Conservation (phyloP, 306 rosid species). For the Cyamopsis tetragonoloba region DNA sequence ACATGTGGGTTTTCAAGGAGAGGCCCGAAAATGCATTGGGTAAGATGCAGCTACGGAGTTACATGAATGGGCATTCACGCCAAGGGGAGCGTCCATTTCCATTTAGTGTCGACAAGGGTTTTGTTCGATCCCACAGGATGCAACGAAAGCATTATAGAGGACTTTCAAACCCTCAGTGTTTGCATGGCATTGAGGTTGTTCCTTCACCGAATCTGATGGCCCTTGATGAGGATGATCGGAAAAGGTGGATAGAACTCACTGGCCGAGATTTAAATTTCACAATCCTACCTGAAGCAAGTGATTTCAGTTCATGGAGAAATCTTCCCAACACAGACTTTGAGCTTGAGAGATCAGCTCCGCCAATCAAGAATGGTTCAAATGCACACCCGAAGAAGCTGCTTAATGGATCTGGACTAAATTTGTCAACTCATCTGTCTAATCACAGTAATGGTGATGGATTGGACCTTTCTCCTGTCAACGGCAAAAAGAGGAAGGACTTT, state of each 20-base stretch:
- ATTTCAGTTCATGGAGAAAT: conserved; percentile 87
- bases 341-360: conserved; percentile 68
- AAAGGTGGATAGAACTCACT: conserved; percentile 85
- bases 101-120: conserved; percentile 78
- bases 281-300: conserved; percentile 80
- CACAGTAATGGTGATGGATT: conserved; percentile 56
- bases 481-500: conserved; percentile 69
- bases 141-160: conserved; percentile 92
- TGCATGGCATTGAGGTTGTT: conserved; percentile 81
- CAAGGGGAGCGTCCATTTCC: conserved; percentile 95
- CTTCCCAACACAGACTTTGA: conserved; percentile 79
- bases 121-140: conserved; percentile 93
- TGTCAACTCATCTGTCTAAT: conserved; percentile 56
- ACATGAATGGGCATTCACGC: conserved; percentile 98
- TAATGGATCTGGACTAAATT: conserved; percentile 68
- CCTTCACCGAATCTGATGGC: conserved; percentile 55
- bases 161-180: conserved; percentile 90
- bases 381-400: conserved; percentile 71
- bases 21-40: conserved; percentile 92
- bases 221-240: conserved; percentile 69
- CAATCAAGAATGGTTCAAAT: conserved; percentile 49
- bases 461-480: conserved; percentile 67
- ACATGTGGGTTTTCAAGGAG: conserved; percentile 99
- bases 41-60: conserved; percentile 97
- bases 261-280: conserved; percentile 79